Evolutionary conservation across 805 yeast species (phyloP), one percentile per base, ranked within the genome.

Genomic region (Pichia ethanolica): DNA sequence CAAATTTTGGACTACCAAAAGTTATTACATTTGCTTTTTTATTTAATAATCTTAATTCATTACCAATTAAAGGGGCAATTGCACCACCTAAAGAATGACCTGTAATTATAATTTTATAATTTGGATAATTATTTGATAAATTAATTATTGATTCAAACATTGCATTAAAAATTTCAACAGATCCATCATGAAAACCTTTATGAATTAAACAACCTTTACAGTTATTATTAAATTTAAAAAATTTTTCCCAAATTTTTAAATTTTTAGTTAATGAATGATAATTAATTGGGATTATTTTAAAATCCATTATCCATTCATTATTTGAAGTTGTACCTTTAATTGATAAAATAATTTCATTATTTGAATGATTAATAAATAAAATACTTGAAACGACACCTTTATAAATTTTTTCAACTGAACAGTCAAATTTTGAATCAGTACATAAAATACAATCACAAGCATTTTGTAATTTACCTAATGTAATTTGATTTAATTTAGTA

Each of bases 31-130:
- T 59, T 0, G 86, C 83, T 7, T 75, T 62, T 49, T 66, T 67
- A 0, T 87, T 88, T 59, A 76, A 54, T 20, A 78, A 57, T 48
- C 73, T 65, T 43, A 82, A 69, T 57, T 86, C 93, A 26, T 80
- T 70, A 0, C 85, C 91, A 8, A 78, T 73, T 35, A 86, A 64
- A 5, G 72, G 65, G 1, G 89, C 83, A 46, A 83, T 62, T 0
- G 90, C 89, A 7, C 83, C 95, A 3, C 66, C 67, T 39, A 86
- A 64, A 0, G 93, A 86, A 64, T 87, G 95, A 0, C 95, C 95
- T 1, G 81, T 69, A 1, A 83, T 71, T 1, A 76, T 71, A 5
- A 84, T 50, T 25, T 69, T 60, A 59, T 80, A 83, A 27, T 71
- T 73, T 0, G 80, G 77, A 57, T 73, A 65, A 20, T 67, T 57